Conservation (phyloP, 2,329 filamentous ascomycete species). For the Parafenestella ontariensis region DNA sequence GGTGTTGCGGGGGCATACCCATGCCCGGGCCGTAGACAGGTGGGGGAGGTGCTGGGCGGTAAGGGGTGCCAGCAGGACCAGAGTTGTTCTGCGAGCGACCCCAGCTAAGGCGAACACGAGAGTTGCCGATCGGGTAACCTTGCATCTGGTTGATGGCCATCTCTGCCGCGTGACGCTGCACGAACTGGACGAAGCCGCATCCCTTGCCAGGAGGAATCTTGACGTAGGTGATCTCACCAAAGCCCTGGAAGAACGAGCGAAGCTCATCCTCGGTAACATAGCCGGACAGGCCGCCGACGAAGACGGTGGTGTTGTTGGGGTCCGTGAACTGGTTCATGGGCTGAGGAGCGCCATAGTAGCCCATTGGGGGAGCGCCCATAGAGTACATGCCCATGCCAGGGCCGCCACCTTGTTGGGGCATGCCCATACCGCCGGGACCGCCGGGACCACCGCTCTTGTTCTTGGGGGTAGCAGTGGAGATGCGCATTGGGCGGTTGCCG, state of each 20-base stretch:
- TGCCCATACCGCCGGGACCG: constrained; percentile 60
- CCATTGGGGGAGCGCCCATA: constrained; percentile 73
- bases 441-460: constrained; percentile 71
- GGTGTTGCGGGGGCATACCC: constrained; percentile 69
- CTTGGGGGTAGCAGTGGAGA: constrained; percentile 97
- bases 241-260: constrained; percentile 99
- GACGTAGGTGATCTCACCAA: constrained; percentile 99
- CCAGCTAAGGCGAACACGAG: constrained; percentile 95
- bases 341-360: constrained; percentile 70
- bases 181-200: constrained; percentile 98
- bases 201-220: constrained; percentile 99
- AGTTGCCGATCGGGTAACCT: constrained; percentile 98
- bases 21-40: constrained; percentile 72
- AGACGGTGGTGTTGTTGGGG: constrained; percentile 99
- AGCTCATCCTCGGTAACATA: constrained; percentile 99
- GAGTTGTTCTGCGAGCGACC: constrained; percentile 99
- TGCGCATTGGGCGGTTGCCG: constrained; percentile 97
- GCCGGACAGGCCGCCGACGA: constrained; percentile 94
- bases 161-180: constrained; percentile 96
- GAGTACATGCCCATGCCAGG: constrained; percentile 67
- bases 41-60: constrained; percentile 87
- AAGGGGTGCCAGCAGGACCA: constrained; percentile 91
- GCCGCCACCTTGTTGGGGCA: constrained; percentile 53
- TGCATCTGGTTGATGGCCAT: constrained; percentile 99
- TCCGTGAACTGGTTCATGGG: constrained; percentile 99